Base-by-base conservation (phyloP, 441 rosid genomes). In the Gossypium schwendimanii region DNA sequence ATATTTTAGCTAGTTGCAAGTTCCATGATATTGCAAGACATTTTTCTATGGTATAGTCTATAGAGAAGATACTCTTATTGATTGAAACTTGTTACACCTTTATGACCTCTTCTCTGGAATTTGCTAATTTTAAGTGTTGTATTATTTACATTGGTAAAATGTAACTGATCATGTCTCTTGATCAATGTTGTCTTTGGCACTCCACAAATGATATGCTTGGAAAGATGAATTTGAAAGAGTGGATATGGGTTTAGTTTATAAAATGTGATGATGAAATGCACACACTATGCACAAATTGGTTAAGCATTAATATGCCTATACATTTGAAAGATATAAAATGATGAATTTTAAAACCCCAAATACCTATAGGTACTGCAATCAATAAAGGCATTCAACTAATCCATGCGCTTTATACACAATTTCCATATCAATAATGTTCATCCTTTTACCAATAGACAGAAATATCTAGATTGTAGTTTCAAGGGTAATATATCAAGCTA, bases 391-490 rank as follows among this genome's bases (percentile, higher is more conserved):
- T 31, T 31, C 33, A 31, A 31, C 33, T 31, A 31, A 31, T 31
- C 33, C 6, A 31, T 4, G 33, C 33, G 6, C 6, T 31, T 31
- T 31, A 31, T 31, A 4, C 6, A 3, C 5, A 28, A 9, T 28
- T 23, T 52, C 18, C 26, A 28, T 4, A 68, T 49, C 59, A 49
- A 49, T 67, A 44, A 8, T 49, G 44, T 49, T 67, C 24, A n/a
- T 50, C 60, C 60, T 68, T 28, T 68, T 28, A 50, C 12, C 45
- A n/a, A 23, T 33, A 23, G 55, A 58, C 23, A 21, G 2, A 23
- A 71, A n/a, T 18, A 71, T 71, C 55, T n/a, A 4, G 23, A 44
- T 71, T 41, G 66, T 58, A 3, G 2, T 71, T 55, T 45, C 52
- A 33, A 60, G 66, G 24, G 39, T 55, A 45, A 41, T 4, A 21